Conservation (phyloP, 495 filamentous ascomycete genomes). For the Lophiostoma macrostomum region DNA sequence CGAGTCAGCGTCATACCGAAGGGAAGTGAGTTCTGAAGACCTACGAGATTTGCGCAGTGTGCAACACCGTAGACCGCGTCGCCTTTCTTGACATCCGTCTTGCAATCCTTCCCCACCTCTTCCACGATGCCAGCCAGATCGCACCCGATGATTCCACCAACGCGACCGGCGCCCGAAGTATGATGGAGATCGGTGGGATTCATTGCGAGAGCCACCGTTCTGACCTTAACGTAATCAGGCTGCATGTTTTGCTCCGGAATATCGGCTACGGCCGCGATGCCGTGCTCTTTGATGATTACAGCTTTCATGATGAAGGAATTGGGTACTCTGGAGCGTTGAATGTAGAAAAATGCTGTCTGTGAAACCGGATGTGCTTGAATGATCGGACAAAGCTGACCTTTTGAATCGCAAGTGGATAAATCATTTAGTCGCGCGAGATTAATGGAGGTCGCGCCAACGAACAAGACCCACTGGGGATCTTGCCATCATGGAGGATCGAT, state of each 20-base stretch:
- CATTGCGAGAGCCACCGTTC: slow-evolving; percentile 48
- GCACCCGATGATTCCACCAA: slow-evolving; percentile 47
- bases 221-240: slow-evolving; percentile 40
- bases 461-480: too few relatives aligned
- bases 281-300: background rate
- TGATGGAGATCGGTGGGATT: slow-evolving; percentile 60
- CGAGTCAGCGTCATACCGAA: background rate
- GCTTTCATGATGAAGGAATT: too few relatives aligned
- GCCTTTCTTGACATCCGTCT: slow-evolving; percentile 46
- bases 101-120: slow-evolving; percentile 51
- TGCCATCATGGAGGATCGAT: too few relatives aligned
- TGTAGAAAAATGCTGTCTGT: too few relatives aligned
- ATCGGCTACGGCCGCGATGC: background rate
- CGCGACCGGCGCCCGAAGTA: slow-evolving; percentile 38
- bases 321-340: too few relatives aligned
- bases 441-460: too few relatives aligned
- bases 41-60: slow-evolving; percentile 46
- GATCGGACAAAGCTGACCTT: too few relatives aligned
- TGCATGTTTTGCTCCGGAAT: background rate
- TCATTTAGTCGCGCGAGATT: too few relatives aligned
- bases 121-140: slow-evolving; percentile 56
- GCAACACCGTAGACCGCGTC: slow-evolving; percentile 52
- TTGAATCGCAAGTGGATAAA: too few relatives aligned
- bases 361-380: too few relatives aligned
- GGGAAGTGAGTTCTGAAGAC: background rate